Evolutionary conservation across 1,284 basidiomycete species (phyloP).

Genomic region (Cryptococcus sp.): DNA sequence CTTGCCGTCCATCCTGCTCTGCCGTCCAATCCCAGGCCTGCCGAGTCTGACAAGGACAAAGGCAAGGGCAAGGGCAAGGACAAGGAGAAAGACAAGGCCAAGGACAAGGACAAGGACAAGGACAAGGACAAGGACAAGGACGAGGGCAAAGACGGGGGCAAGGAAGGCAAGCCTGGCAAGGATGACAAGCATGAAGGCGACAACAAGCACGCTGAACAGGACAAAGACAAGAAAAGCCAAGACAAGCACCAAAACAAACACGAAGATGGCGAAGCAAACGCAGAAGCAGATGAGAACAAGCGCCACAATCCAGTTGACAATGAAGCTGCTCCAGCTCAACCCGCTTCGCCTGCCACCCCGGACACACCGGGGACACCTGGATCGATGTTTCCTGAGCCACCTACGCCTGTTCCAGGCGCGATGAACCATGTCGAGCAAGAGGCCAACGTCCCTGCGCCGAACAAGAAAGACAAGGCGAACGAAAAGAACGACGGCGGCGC

Average conservation of each 20-base stretch:
- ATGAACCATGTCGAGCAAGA: not conserved
- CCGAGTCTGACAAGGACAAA: not conserved
- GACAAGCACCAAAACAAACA: not conserved
- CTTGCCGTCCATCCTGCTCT: conserved; percentile 37
- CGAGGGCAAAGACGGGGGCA: no score
- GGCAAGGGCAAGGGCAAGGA: not conserved
- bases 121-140: not conserved
- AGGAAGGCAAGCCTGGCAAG: not conserved
- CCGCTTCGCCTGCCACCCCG: not conserved
- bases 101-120: not conserved
- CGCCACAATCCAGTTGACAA: not conserved
- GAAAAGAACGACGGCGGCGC: not conserved
- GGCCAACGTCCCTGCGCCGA: not conserved
- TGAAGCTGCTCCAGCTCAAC: not conserved
- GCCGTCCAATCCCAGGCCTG: conserved; percentile 20
- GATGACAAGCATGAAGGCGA: not conserved
- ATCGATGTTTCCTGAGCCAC: not conserved
- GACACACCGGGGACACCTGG: not conserved
- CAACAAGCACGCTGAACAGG: not conserved
- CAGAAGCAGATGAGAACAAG: not conserved
- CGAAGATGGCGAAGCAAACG: not conserved
- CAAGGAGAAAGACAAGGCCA: not conserved
- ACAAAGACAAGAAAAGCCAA: no score
- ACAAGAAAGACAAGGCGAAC: not conserved
- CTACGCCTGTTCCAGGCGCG: not conserved